These are phyloP conservation scores for Gaertneriomyces sp. DNA, from an alignment of 192 early-diverging fungal genomes.

Conservation along the genomic window DNA sequence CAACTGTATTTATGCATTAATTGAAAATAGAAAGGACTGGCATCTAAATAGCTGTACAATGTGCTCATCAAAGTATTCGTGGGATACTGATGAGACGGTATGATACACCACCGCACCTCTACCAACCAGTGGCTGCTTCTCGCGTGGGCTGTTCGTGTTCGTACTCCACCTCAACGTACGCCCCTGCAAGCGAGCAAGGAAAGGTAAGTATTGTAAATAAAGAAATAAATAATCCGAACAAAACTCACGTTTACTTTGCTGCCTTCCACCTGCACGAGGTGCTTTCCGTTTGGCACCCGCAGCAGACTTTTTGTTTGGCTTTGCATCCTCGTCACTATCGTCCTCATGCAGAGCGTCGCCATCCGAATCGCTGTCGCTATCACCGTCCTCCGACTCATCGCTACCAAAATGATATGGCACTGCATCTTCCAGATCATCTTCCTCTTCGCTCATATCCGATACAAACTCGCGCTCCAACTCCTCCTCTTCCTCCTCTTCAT, in stretches of 20 bases:
- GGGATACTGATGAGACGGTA: too few relatives aligned
- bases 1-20: too few relatives aligned
- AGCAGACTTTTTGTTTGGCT: conserved; percentile 7
- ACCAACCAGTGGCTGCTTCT: conserved; percentile 1
- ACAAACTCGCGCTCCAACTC: conserved; percentile 52
- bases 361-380: conserved; percentile 34
- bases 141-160: conserved; percentile 27
- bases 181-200: conserved; percentile 24
- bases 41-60: too few relatives aligned
- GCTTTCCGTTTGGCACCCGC: conserved; percentile 5
- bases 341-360: conserved; percentile 15
- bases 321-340: conserved; percentile 2
- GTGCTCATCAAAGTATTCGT: too few relatives aligned
- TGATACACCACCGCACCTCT: background rate
- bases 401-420: too few relatives aligned
- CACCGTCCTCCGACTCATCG: conserved; percentile 30
- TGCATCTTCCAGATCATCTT: too few relatives aligned
- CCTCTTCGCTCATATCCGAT: conserved; percentile 30
- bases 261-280: background rate
- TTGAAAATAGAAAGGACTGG: too few relatives aligned
- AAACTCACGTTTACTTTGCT: conserved; percentile 9
- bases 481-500: conserved; percentile 30
- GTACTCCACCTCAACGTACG: conserved; percentile 38
- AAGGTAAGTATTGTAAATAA: background rate
- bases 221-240: background rate